Percentiles rank a stretch among this genome's conserved stretches.
Evolutionary conservation across 2,329 filamentous ascomycete species (phyloP).

Genomic region (Colletotrichum sp.): DNA sequence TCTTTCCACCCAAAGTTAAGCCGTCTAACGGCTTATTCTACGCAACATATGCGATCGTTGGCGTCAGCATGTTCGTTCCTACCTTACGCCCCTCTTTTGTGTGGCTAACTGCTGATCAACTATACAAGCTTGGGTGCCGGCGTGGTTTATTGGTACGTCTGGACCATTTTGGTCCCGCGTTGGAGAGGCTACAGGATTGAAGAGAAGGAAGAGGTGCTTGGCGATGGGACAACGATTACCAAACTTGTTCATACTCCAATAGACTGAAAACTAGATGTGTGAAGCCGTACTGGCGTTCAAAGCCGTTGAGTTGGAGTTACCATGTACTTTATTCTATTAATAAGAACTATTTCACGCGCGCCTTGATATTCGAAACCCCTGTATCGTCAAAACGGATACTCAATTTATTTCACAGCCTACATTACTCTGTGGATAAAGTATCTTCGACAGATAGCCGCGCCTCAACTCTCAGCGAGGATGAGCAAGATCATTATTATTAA

Average conservation of each 20-base stretch:
- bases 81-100: background rate
- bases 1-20: slow-evolving; percentile 62
- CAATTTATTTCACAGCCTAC: background rate
- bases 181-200: slow-evolving; percentile 66
- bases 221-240: slow-evolving; percentile 72
- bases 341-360: background rate
- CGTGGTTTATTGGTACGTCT: slow-evolving; percentile 71
- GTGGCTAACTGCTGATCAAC: background rate
- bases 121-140: slow-evolving; percentile 60
- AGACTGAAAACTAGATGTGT: background rate
- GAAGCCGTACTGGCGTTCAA: background rate
- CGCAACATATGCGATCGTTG: slow-evolving; percentile 59
- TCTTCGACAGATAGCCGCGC: background rate
- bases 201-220: slow-evolving; percentile 63
- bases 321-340: background rate
- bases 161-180: slow-evolving; percentile 65
- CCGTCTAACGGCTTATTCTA: slow-evolving; percentile 53
- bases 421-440: background rate
- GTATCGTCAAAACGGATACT: background rate
- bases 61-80: slow-evolving; percentile 54
- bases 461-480: background rate
- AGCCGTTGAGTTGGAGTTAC: background rate
- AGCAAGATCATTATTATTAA: background rate
- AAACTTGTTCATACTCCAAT: slow-evolving; percentile 46
- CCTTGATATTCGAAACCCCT: background rate